Evolutionary conservation across 768 basidiomycete species (phyloP).

Genomic region (Neoboletus magnificus): DNA sequence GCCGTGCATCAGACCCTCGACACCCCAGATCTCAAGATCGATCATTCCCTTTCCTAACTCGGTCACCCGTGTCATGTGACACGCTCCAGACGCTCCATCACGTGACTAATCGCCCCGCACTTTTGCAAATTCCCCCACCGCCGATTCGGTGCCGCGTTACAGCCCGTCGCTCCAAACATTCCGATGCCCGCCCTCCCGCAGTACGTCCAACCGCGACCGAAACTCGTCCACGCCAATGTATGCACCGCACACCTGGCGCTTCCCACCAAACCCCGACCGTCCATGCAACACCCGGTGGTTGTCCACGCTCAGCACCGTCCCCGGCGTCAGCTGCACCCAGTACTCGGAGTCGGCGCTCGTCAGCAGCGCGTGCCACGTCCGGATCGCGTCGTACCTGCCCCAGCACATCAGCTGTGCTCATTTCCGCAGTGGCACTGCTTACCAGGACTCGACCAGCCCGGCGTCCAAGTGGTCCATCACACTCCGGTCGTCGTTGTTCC

Average conservation of each 20-base stretch:
- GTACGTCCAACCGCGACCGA: conserved; percentile 68
- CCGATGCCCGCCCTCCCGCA: conserved; percentile 52
- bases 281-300: conserved; percentile 95
- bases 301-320: conserved; percentile 88
- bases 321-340: conserved; percentile 87
- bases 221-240: conserved; percentile 93
- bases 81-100: conserved; percentile 13
- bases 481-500: conserved; percentile 95
- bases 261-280: conserved; percentile 85
- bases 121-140: conserved; percentile 22
- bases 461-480: conserved; percentile 62
- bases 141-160: conserved; percentile 31
- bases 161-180: conserved; percentile 58
- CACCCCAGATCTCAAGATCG: conserved; percentile 20
- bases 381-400: conserved; percentile 73
- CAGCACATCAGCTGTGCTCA: not conserved
- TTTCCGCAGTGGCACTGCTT: not conserved
- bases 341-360: conserved; percentile 83
- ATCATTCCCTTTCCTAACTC: conserved; percentile 3
- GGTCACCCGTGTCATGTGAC: conserved; percentile 18
- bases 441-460: conserved; percentile 74
- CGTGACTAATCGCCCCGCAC: conserved; percentile 19
- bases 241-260: conserved; percentile 91
- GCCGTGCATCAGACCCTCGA: conserved; percentile 8
- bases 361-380: conserved; percentile 71